phyloP scores from a whole-genome alignment of 164 flowering plant species.

The Stephania yunnanensis region DNA sequence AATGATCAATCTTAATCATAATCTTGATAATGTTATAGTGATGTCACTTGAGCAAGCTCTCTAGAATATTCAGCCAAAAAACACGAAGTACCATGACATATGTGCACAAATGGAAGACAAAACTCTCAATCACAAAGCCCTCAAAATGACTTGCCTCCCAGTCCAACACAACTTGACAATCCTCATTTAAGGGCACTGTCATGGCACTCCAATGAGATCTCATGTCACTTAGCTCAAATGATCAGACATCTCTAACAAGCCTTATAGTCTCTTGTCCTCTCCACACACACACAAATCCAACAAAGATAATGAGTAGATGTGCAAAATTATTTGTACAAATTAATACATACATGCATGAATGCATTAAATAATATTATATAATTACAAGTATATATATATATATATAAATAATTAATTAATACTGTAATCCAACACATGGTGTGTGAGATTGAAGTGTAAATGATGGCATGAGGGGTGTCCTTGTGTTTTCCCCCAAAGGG shows the following conservation, averaged over 20 bases:
- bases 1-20: no score
- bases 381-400: no score
- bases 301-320: neutral
- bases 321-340: neutral
- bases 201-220: neutral
- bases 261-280: neutral
- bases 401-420: neutral
- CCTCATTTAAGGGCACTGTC: slow-evolving; percentile 1
- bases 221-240: neutral
- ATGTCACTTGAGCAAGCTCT: neutral
- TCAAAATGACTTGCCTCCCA: neutral
- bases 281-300: neutral
- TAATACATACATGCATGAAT: neutral
- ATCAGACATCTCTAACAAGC: slow-evolving; percentile 5
- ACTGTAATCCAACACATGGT: neutral
- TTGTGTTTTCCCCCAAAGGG: slow-evolving; percentile 5
- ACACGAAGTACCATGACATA: neutral
- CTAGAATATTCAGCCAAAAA: neutral
- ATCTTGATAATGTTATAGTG: no score
- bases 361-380: neutral
- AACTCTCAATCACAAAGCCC: neutral
- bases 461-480: slow-evolving; percentile 13
- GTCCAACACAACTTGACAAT: slow-evolving; percentile 3
- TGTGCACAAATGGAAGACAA: neutral
- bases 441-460: neutral